Conservation (phyloP, 345 rosid genomes). For the Pistacia integerrima region DNA sequence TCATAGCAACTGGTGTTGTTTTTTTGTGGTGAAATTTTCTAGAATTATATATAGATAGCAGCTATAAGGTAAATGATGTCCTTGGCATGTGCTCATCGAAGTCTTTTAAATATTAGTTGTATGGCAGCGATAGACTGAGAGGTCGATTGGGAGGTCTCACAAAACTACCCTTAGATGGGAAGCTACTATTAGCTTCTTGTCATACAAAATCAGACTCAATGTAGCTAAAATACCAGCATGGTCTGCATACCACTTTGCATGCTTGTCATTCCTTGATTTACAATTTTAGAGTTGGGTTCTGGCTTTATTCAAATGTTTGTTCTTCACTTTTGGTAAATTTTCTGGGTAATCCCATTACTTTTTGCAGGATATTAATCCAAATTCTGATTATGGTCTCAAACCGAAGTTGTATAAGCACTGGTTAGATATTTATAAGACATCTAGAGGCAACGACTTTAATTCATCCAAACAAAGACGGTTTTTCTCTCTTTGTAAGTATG, state of each 20-base stretch:
- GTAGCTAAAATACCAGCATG: too few relatives aligned
- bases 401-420: slow-evolving; percentile 76
- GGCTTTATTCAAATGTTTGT: slow-evolving; percentile 7
- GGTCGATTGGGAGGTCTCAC: too few relatives aligned
- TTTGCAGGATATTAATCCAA: slow-evolving; percentile 51
- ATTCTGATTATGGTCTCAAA: slow-evolving; percentile 57
- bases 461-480: slow-evolving; percentile 66
- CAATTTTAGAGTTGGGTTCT: background rate
- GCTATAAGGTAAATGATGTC: background rate
- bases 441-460: slow-evolving; percentile 67
- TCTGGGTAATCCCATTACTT: background rate
- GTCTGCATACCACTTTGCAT: background rate
- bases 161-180: too few relatives aligned
- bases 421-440: slow-evolving; percentile 57
- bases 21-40: background rate
- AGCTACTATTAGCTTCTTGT: too few relatives aligned
- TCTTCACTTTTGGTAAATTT: background rate
- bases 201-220: too few relatives aligned
- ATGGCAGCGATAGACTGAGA: too few relatives aligned
- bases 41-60: background rate
- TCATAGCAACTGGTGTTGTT: too few relatives aligned
- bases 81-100: background rate
- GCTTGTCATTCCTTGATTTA: background rate
- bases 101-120: too few relatives aligned
- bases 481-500: slow-evolving; percentile 79